phyloP scores from a whole-genome alignment of 2,329 filamentous ascomycete genomes.

The Fusarium torulosum region DNA sequence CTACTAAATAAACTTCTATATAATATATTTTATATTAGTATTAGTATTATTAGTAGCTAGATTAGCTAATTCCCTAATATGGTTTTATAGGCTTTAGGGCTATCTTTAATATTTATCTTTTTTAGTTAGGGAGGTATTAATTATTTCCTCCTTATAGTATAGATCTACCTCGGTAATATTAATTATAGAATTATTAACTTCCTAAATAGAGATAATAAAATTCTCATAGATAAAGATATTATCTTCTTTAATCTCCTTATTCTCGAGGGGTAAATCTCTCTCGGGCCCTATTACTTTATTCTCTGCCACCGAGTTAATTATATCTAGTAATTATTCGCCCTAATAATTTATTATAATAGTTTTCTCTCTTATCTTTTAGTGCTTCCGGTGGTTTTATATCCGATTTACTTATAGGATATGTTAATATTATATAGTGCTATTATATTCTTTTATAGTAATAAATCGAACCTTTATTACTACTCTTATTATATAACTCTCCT shows the following conservation, averaged over 20 bases:
- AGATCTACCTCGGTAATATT: not conserved
- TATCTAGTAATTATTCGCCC: no score
- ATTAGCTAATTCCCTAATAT: not conserved
- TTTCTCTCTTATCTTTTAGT: no score
- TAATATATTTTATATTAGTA: constrained; percentile 9
- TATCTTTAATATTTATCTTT: not conserved
- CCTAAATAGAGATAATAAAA: constrained; percentile 2
- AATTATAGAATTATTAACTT: not conserved
- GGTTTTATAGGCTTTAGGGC: constrained; percentile 4
- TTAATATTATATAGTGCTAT: not conserved
- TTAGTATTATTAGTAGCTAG: not conserved
- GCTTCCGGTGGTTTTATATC: not conserved
- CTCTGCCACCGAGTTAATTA: no score
- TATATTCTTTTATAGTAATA: not conserved
- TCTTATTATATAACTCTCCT: not conserved
- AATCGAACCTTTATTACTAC: constrained; percentile 3
- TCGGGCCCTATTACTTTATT: not conserved
- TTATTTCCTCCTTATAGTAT: constrained; percentile 6
- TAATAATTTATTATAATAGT: no score
- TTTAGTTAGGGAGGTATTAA: not conserved
- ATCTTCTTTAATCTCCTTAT: not conserved
- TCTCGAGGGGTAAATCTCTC: not conserved
- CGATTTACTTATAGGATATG: not conserved
- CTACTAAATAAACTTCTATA: constrained; percentile 18
- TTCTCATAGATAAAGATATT: not conserved